These are phyloP conservation scores for Populus nigra DNA, from an alignment of 345 rosid genomes.

Conservation along the genomic window DNA sequence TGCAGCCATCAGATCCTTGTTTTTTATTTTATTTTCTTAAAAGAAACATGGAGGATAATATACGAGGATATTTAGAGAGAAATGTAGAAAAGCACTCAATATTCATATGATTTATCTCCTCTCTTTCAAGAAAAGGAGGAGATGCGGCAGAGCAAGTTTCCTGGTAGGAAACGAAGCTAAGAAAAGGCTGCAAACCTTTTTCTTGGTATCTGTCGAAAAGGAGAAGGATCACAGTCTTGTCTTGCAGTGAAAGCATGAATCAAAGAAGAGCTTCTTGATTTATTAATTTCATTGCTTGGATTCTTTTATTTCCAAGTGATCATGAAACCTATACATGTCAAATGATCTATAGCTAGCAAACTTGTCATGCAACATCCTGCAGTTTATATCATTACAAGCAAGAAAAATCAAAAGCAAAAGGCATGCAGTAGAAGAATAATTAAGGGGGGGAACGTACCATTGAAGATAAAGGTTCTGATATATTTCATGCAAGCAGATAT, in stretches of 20 bases:
- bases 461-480: slow-evolving; percentile 31
- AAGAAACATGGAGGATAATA: too few species aligned
- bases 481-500: slow-evolving; percentile 36
- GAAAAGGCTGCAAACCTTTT: too few species aligned
- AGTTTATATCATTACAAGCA: neutral
- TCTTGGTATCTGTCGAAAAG: too few species aligned
- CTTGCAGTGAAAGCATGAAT: too few species aligned
- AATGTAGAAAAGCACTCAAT: too few species aligned
- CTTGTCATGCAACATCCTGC: neutral
- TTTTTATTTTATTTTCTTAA: too few species aligned
- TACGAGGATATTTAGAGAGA: too few species aligned
- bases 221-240: too few species aligned
- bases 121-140: too few species aligned
- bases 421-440: neutral
- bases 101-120: too few species aligned
- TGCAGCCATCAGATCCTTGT: neutral
- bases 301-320: neutral
- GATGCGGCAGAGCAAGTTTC: too few species aligned
- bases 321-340: neutral
- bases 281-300: neutral
- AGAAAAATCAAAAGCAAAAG: neutral
- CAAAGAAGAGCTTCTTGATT: neutral
- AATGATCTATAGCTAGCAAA: slow-evolving; percentile 9
- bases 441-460: slow-evolving; percentile 34
- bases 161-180: too few species aligned